These are phyloP conservation scores for Karstenula rhodostoma DNA, from an alignment of 2,329 filamentous ascomycete genomes.

Conservation along the genomic window DNA sequence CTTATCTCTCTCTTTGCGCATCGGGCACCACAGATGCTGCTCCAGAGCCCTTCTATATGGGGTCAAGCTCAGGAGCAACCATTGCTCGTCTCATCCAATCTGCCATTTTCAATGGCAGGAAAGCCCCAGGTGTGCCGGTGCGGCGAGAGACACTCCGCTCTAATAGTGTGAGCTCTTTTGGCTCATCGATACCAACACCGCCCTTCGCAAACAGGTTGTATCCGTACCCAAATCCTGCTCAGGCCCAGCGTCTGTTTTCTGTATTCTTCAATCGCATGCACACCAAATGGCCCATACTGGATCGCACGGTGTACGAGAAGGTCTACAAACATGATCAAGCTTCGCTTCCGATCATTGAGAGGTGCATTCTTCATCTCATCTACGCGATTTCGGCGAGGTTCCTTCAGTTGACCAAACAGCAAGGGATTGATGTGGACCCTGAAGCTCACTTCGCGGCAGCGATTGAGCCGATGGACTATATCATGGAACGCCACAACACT, in stretches of 20 bases:
- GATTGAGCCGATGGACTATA: constrained; percentile 34
- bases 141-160: constrained; percentile 18
- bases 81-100: constrained; percentile 40
- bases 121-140: constrained; percentile 2
- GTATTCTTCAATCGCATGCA: constrained; percentile 38
- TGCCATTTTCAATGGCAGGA: constrained; percentile 29
- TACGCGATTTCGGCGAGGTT: constrained; percentile 40
- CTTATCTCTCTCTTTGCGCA: constrained; percentile 38
- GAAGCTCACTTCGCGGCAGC: constrained; percentile 35
- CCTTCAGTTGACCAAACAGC: constrained; percentile 32
- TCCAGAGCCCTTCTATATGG: constrained; percentile 37
- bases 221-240: constrained; percentile 23
- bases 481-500: constrained; percentile 35
- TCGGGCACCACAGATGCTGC: constrained; percentile 35
- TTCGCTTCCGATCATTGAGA: constrained; percentile 29
- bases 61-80: constrained; percentile 38
- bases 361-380: constrained; percentile 35
- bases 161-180: constrained; percentile 18
- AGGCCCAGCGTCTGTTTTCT: constrained; percentile 32
- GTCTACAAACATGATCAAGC: constrained; percentile 30
- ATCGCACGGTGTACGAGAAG: constrained; percentile 32
- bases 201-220: background rate
- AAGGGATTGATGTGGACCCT: constrained; percentile 34
- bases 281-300: constrained; percentile 36
- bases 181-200: constrained; percentile 14